Base-by-base conservation (phyloP, 306 rosid species). In the Begonia peltatifolia region DNA sequence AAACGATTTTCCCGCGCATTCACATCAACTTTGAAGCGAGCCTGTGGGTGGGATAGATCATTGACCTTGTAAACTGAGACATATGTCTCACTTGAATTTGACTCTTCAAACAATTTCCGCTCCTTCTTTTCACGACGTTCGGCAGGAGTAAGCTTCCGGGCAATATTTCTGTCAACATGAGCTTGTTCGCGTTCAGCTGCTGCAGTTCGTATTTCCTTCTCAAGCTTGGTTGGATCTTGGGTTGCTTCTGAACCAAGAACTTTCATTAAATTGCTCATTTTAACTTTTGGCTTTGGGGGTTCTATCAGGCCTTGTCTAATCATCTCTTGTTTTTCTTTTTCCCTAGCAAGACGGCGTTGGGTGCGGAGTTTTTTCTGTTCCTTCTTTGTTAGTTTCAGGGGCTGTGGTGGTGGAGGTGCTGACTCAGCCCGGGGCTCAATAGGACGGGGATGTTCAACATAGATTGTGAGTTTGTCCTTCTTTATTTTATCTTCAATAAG, bases 121-220 rank as follows among this genome's bases (percentile, higher is more conserved):
- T 89, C 90, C 68, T 89, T 89, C 81, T 89, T 89, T 62, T 89
- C 97, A 25, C 97, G 83, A 61, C 89, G 85, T 70, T 89, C 97
- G 3, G 95, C 87, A 12, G 95, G 97, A 53, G 97, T 89, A 56
- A 89, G 95, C 79, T 89, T 89, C 35, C 97, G 95, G 12, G 97
- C 94, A 64, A 78, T 73, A 55, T 89, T 89, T 73, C 97, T 72
- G 74, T 89, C 97, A 41, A 76, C 78, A 74, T 89, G 97, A 73
- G 97, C 97, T 68, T 85, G 94, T 70, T 89, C 97, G 58, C 97
- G 95, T 65, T 85, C 97, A 23, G 95, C 95, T 56, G 97, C 97
- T 50, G 97, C 97, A 63, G 83, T 87, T 15, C 87, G 82, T 18
- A 89, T 75, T 75, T 89, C 97, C 76, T 80, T 89, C 66, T 89